Evolutionary conservation across 2,329 filamentous ascomycete genomes (phyloP).

Genomic region (Fusarium sterilihyphosum): DNA sequence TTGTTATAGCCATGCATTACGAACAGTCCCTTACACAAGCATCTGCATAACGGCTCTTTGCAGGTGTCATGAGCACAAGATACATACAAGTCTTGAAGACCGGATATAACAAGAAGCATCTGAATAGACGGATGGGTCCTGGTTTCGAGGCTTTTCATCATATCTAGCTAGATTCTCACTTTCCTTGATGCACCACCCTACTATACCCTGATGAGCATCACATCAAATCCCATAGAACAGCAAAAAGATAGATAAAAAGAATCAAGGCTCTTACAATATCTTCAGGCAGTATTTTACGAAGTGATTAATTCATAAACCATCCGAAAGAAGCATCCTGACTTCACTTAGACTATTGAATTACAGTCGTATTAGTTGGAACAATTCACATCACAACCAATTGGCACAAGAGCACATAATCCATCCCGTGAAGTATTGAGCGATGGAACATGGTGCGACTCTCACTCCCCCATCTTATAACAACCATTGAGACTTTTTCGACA

Average conservation of each 20-base stretch:
- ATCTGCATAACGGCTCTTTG: slow-evolving; percentile 35
- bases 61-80: slow-evolving; percentile 22
- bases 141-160: slow-evolving; percentile 20
- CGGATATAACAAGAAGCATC: slow-evolving; percentile 21
- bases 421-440: neutral
- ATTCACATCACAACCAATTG: neutral
- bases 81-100: slow-evolving; percentile 5
- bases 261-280: slow-evolving; percentile 9
- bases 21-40: slow-evolving; percentile 17
- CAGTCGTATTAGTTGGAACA: no score
- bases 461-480: neutral
- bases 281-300: no score
- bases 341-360: no score
- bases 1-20: slow-evolving; percentile 23
- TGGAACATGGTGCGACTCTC: neutral
- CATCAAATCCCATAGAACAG: slow-evolving; percentile 37
- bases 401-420: neutral
- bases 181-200: slow-evolving; percentile 36
- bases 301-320: neutral
- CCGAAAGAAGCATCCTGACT: no score
- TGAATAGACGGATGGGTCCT: slow-evolving; percentile 25
- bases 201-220: slow-evolving; percentile 48
- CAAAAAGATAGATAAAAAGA: slow-evolving; percentile 26
- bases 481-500: neutral
- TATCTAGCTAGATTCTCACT: slow-evolving; percentile 23